A percentile compares a stretch with the other conserved stretches of the same genome.
Evolutionary conservation across 225 moss, liverwort and hornwort species (phyloP).

Genomic region (Bryum argenteum): DNA sequence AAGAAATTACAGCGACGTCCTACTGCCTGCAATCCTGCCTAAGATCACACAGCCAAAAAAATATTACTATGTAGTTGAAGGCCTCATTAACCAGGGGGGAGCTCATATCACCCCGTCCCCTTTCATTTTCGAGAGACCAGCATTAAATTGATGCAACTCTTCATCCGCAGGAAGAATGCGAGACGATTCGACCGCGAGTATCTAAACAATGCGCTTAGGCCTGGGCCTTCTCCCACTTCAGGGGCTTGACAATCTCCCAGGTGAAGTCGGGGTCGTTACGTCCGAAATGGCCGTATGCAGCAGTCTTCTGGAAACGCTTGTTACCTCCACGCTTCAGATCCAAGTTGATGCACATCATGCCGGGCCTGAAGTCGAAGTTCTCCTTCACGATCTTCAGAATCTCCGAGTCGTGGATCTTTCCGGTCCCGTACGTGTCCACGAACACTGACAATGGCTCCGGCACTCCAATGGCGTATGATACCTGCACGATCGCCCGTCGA

Average conservation of each 20-base stretch:
- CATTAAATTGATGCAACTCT: not conserved
- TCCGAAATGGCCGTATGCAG: slow-evolving; percentile 77
- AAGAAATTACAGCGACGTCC: slow-evolving; percentile 1
- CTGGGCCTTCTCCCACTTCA: slow-evolving; percentile 62
- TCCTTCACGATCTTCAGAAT: slow-evolving; percentile 70
- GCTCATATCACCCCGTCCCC: slow-evolving; percentile 51
- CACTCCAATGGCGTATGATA: slow-evolving; percentile 87
- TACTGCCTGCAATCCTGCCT: slow-evolving; percentile 9
- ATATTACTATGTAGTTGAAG: not conserved
- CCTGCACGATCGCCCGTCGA: slow-evolving; percentile 79
- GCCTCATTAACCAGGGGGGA: slow-evolving; percentile 25
- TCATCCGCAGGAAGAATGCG: not conserved
- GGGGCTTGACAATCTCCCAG: slow-evolving; percentile 75
- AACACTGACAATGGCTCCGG: slow-evolving; percentile 84
- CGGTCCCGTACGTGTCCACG: slow-evolving; percentile 79
- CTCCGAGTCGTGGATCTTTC: slow-evolving; percentile 64
- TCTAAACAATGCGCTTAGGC: not conserved
- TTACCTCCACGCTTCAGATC: slow-evolving; percentile 79
- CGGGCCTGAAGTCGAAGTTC: slow-evolving; percentile 77
- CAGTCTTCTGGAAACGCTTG: slow-evolving; percentile 78
- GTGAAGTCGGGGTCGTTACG: slow-evolving; percentile 75
- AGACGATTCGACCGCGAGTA: not conserved
- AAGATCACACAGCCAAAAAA: not conserved
- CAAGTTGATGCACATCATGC: slow-evolving; percentile 78
- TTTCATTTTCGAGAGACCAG: not conserved